Evolutionary conservation across 1,139 yeast genomes (phyloP), one percentile per base, ranked within the genome.

Genomic region (Yamadazyma oceani): DNA sequence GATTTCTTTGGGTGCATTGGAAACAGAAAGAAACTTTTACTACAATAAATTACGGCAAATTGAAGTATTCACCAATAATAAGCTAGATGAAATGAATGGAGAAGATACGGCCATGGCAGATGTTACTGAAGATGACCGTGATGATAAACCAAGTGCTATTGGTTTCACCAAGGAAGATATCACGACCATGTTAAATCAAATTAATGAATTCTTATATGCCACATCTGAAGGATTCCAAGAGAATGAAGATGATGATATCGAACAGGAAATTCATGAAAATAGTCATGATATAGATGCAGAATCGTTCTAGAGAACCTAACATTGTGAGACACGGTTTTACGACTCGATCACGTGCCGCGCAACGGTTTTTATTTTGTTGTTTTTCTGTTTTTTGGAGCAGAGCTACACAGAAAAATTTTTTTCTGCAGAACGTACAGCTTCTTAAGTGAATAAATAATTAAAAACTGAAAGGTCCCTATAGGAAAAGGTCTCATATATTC

Each of bases 41-140:
- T 92, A 87, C 62, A 83, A 85, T 52, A 92, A 92, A 62, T 69
- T 92, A 38, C 76, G 96, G 44, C 95, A 85, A 43, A 86, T 92
- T 43, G 98, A 92, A 60, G 79, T 88, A 24, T 63, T 90, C 37
- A 77, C 85, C 15, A 89, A 85, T 54, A 75, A 81, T 25, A 75
- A 85, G 12, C 75, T 74, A 39, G 85, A 80, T 30, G 29, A 27
- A 17, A 19, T 27, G 14, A 27, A 27, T 27, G 30, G 21, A 19
- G 21, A 27, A 16, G 30, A 27, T 16, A 17, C 16, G 4, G 12
- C 19, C n/a, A 27, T 27, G 30, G 30, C 5, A 9, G 21, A 27
- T 27, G 11, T 11, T n/a, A 16, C 30, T 34, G 50, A 57, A 49
- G 58, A 66, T 50, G 42, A 58, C 26, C 48, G 58, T 29, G 55